Conservation (phyloP, 2,329 filamentous ascomycete genomes). For the Aureobasidium vineae region DNA sequence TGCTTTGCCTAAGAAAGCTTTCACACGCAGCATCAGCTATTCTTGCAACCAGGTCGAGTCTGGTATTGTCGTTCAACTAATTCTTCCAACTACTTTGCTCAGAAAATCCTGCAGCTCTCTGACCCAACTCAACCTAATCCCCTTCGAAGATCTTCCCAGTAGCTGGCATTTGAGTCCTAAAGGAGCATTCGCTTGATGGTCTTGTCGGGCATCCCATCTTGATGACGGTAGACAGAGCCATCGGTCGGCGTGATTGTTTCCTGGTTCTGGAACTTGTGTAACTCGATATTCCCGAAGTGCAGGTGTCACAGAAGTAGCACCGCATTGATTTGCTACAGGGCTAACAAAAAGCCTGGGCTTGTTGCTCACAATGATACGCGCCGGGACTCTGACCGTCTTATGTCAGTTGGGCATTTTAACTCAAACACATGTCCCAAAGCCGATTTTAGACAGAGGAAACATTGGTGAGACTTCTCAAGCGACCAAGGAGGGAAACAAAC, state of each 20-base stretch:
- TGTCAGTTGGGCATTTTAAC: too few species aligned
- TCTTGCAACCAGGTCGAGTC: neutral
- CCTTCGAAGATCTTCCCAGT: too few species aligned
- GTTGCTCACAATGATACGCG: constrained; percentile 7
- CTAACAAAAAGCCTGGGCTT: neutral
- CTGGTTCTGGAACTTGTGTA: neutral
- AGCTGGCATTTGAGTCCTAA: constrained; percentile 38
- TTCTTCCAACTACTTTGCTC: neutral
- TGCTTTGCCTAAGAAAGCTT: neutral
- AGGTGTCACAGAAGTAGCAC: constrained; percentile 42
- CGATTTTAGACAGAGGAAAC: too few species aligned
- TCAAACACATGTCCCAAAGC: too few species aligned
- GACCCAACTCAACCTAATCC: constrained; percentile 42
- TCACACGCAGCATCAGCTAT: neutral
- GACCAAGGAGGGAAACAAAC: too few species aligned
- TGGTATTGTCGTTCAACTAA: too few species aligned
- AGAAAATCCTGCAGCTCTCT: constrained; percentile 32
- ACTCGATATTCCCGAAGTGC: constrained; percentile 38
- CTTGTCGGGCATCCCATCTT: constrained; percentile 43
- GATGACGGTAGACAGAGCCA: constrained; percentile 37
- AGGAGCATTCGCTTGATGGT: constrained; percentile 43
- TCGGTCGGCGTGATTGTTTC: neutral
- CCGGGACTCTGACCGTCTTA: constrained; percentile 26
- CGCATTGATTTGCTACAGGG: constrained; percentile 37
- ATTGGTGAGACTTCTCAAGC: too few species aligned